Evolutionary conservation across 2,329 filamentous ascomycete species (phyloP).

Genomic region (Lachnellula cervina): DNA sequence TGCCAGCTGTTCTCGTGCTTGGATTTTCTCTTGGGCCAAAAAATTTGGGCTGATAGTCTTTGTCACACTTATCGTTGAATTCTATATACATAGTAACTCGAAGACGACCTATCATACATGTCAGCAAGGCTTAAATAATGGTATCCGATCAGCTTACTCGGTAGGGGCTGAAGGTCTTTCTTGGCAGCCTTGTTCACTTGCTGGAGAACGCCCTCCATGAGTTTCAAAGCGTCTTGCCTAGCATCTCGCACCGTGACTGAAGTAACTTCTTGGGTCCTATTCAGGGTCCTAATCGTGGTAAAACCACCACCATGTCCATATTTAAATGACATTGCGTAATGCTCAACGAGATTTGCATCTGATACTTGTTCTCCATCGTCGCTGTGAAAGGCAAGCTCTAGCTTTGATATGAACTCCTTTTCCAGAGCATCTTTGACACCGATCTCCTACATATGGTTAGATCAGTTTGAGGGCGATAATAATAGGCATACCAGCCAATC

Average conservation of each 20-base stretch:
- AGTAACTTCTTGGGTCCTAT: background rate
- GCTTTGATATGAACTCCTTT: slow-evolving; percentile 18
- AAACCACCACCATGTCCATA: slow-evolving; percentile 12
- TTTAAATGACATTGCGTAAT: slow-evolving; percentile 21
- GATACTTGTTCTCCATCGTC: slow-evolving; percentile 10
- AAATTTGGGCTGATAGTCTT: slow-evolving; percentile 15
- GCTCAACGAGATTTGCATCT: slow-evolving; percentile 19
- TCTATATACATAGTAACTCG: slow-evolving; percentile 15
- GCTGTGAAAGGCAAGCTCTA: slow-evolving; percentile 23
- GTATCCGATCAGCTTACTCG: background rate
- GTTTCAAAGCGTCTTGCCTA: slow-evolving; percentile 1
- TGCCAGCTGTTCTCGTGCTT: slow-evolving; percentile 6
- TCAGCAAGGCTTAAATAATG: background rate
- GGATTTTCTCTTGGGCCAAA: slow-evolving; percentile 15
- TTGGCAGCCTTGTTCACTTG: background rate
- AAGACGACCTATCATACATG: background rate
- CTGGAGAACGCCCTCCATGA: background rate
- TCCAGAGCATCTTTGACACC: slow-evolving; percentile 21
- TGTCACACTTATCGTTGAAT: slow-evolving; percentile 15
- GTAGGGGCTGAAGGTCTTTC: background rate
- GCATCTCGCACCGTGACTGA: slow-evolving; percentile 1
- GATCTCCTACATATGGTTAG: slow-evolving; percentile 18
- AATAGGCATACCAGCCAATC: slow-evolving; percentile 22
- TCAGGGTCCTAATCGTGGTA: background rate
- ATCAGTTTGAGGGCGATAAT: background rate